These are phyloP conservation scores for Trichaptum fuscoviolaceum DNA, from an alignment of 768 basidiomycete genomes.

Conservation along the genomic window DNA sequence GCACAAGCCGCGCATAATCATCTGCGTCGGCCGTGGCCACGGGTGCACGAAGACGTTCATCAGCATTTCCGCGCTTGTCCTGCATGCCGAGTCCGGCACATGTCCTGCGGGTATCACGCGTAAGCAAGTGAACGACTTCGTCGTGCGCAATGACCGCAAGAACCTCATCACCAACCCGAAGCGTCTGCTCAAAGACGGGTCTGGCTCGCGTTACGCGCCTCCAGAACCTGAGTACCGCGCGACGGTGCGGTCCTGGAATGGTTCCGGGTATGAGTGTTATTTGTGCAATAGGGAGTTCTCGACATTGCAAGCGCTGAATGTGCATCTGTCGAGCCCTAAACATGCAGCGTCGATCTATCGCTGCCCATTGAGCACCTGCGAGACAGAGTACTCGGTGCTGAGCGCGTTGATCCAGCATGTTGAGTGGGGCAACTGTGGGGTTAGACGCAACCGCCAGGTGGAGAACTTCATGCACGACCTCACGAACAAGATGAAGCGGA, in stretches of 20 bases:
- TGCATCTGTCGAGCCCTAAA: slow-evolving; percentile 57
- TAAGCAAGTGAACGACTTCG: slow-evolving; percentile 31
- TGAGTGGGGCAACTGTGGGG: slow-evolving; percentile 57
- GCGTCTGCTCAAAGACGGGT: slow-evolving; percentile 17
- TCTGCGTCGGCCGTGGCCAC: slow-evolving; percentile 20
- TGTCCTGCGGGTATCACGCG: slow-evolving; percentile 30
- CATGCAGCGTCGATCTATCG: slow-evolving; percentile 50
- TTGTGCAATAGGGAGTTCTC: slow-evolving; percentile 33
- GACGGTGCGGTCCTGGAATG: slow-evolving; percentile 39
- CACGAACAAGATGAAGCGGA: slow-evolving; percentile 20
- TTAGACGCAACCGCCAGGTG: slow-evolving; percentile 41
- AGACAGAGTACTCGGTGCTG: slow-evolving; percentile 39
- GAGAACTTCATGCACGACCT: slow-evolving; percentile 34
- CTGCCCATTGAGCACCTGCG: slow-evolving; percentile 46
- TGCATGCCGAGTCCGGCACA: slow-evolving; percentile 35
- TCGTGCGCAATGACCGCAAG: slow-evolving; percentile 27
- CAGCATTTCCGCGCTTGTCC: slow-evolving; percentile 30
- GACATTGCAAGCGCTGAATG: slow-evolving; percentile 42
- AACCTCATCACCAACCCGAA: slow-evolving; percentile 31
- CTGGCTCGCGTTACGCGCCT: neutral
- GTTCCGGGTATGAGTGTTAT: slow-evolving; percentile 36
- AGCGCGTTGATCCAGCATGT: slow-evolving; percentile 61
- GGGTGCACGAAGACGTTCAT: slow-evolving; percentile 28
- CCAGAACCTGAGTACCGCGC: slow-evolving; percentile 13
- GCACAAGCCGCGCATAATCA: slow-evolving; percentile 37